Base-by-base conservation (phyloP, 805 yeast species). In the Metschnikowia amazonensis region DNA sequence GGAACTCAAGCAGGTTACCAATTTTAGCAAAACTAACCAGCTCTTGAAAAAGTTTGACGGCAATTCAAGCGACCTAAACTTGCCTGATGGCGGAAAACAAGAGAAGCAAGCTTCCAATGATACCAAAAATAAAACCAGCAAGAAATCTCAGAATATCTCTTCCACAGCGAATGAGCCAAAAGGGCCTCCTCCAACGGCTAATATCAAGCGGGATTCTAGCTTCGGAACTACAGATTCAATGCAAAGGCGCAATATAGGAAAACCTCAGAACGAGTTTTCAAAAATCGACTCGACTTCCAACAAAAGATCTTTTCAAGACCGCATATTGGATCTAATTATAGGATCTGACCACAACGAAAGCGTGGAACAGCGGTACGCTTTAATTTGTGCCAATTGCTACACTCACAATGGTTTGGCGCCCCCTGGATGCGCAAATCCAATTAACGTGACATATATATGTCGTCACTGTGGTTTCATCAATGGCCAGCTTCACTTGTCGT, bases 361-460 rank as follows among this genome's bases (percentile, higher is more conserved):
- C 37, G 69, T 79, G 38, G 78, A 79, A 36, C 67, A 68, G 47
- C 64, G 95, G 36, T 84, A 73, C 59, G 95, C 95, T 0, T 70
- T 87, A 52, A 84, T 87, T 13, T 87, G 96, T 60, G 51, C 58
- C 16, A 65, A 71, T n/a, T 87, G 96, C 58, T 67, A 63, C 18
- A 71, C 70, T 14, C 95, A 87, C 63, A 87, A 88, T 58, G 96
- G 96, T 1, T 70, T 87, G 36, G 95, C 95, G 0, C 86, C 89
- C 3, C 89, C 86, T 1, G 84, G 84, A 6, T 66, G 74, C 48
- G 49, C 60, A 2, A 59, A 65, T 44, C 84, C 92, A 0, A 56
- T 53, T 2, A 57, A 62, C 4, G 79, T 85, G 7, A 65, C 62
- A 42, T 87, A 82, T 55, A 58, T 69, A 2, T 87, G 96, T 65